These are phyloP conservation scores for Macrolepiota dolichaula DNA, from an alignment of 768 basidiomycete species.

Conservation along the genomic window DNA sequence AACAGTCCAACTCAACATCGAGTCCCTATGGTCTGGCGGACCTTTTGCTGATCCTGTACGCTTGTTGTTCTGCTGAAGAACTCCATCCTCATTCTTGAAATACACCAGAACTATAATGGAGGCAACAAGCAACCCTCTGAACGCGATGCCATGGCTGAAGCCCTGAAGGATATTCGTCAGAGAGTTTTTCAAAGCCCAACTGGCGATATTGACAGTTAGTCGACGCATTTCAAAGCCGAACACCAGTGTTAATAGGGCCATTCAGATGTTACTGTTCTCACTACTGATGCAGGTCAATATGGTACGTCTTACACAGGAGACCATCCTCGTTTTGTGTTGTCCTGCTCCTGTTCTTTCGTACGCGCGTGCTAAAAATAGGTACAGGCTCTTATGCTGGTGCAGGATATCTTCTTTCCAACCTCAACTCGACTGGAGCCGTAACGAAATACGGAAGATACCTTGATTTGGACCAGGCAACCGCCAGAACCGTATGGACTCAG, in stretches of 20 bases:
- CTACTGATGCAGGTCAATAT: conserved; percentile 55
- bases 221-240: background rate
- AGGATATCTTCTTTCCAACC: conserved; percentile 52
- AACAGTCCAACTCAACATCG: conserved; percentile 66
- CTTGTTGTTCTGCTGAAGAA: background rate
- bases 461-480: conserved; percentile 61
- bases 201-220: conserved; percentile 57
- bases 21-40: conserved; percentile 75
- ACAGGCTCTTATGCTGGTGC: conserved; percentile 69
- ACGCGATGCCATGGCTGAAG: conserved; percentile 36
- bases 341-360: background rate
- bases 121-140: conserved; percentile 57
- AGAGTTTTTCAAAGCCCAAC: conserved; percentile 54
- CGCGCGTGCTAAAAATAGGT: conserved; percentile 6
- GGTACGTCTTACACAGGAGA: conserved; percentile 30
- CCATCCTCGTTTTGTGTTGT: background rate
- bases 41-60: conserved; percentile 63
- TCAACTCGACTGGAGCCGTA: conserved; percentile 36
- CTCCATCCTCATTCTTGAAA: background rate
- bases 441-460: conserved; percentile 62
- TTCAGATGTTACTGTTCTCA: conserved; percentile 53
- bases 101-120: conserved; percentile 58
- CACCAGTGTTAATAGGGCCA: background rate
- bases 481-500: conserved; percentile 60
- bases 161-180: conserved; percentile 51